These are phyloP conservation scores for Colletotrichum aenigma DNA, from an alignment of 2,329 filamentous ascomycete genomes.

Conservation along the genomic window DNA sequence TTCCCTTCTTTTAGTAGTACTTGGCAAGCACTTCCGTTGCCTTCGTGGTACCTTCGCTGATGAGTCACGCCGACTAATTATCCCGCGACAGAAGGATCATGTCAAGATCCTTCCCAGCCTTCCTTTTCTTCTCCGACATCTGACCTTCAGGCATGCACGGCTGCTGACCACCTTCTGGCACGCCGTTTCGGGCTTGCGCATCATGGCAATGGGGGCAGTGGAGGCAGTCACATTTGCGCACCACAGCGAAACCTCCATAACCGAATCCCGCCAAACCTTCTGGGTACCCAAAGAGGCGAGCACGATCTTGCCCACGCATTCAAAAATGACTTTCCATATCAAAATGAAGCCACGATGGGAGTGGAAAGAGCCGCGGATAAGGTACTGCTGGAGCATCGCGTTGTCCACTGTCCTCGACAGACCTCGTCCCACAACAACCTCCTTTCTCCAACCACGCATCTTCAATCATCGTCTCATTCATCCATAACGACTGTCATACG, in stretches of 20 bases:
- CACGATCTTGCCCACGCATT: accelerated
- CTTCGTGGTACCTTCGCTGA: not conserved
- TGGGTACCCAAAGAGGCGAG: not conserved
- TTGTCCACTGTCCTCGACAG: not conserved
- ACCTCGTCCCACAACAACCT: not conserved
- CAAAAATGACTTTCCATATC: not conserved
- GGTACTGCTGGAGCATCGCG: not conserved
- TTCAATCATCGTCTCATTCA: not conserved
- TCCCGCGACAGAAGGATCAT: not conserved
- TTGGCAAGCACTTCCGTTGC: not conserved
- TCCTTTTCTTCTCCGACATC: accelerated
- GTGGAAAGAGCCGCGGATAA: accelerated
- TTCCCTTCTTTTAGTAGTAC: too few species aligned
- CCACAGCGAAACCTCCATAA: not conserved
- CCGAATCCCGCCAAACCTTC: not conserved
- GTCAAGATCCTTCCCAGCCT: not conserved
- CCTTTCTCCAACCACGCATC: not conserved
- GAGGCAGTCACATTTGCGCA: accelerated
- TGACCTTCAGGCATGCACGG: accelerated
- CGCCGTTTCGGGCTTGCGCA: accelerated
- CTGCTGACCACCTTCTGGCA: not conserved
- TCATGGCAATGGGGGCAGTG: not conserved
- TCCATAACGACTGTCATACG: not conserved
- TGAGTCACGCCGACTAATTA: accelerated
- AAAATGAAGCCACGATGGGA: not conserved